A percentile compares a stretch with the other conserved stretches of the same genome.
These are phyloP conservation scores for Epicoccum nigrum DNA, from an alignment of 2,329 filamentous ascomycete genomes.

Conservation along the genomic window DNA sequence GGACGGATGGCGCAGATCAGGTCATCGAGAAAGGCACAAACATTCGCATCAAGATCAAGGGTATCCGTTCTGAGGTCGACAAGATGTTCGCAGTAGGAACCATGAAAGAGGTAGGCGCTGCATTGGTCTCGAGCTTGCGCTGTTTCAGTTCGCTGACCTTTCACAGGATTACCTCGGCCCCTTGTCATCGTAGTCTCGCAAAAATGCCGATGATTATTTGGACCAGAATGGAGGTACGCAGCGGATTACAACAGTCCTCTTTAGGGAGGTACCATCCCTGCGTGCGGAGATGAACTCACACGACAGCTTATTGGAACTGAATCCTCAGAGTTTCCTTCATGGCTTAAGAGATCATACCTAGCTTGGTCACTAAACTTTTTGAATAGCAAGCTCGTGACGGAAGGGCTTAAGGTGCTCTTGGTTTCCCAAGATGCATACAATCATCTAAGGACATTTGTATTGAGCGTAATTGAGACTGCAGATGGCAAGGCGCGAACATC, in stretches of 20 bases:
- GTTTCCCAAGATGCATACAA: neutral
- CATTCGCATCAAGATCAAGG: slow-evolving; percentile 91
- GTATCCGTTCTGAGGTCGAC: slow-evolving; percentile 89
- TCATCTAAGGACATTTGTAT: neutral
- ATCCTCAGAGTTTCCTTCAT: neutral
- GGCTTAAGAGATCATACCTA: neutral
- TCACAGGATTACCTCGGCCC: slow-evolving; percentile 50
- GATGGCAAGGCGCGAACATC: neutral
- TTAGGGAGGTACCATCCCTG: too few relatives aligned
- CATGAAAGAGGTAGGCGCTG: slow-evolving; percentile 73
- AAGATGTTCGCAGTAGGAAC: slow-evolving; percentile 97
- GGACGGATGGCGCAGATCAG: slow-evolving; percentile 92
- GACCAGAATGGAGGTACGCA: neutral
- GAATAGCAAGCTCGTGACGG: too few relatives aligned
- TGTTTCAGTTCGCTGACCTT: slow-evolving; percentile 19
- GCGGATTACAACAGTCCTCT: too few relatives aligned
- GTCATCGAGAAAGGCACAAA: slow-evolving; percentile 94
- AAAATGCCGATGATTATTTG: neutral
- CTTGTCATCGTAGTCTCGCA: slow-evolving; percentile 34
- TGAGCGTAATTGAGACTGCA: slow-evolving; percentile 7
- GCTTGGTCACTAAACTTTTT: neutral
- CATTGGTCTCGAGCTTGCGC: slow-evolving; percentile 1
- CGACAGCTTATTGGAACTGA: neutral
- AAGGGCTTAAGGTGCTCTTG: neutral
- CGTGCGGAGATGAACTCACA: neutral